Evolutionary conservation across 495 filamentous ascomycete species (phyloP).

Genomic region (Evansstolkia leycettana): DNA sequence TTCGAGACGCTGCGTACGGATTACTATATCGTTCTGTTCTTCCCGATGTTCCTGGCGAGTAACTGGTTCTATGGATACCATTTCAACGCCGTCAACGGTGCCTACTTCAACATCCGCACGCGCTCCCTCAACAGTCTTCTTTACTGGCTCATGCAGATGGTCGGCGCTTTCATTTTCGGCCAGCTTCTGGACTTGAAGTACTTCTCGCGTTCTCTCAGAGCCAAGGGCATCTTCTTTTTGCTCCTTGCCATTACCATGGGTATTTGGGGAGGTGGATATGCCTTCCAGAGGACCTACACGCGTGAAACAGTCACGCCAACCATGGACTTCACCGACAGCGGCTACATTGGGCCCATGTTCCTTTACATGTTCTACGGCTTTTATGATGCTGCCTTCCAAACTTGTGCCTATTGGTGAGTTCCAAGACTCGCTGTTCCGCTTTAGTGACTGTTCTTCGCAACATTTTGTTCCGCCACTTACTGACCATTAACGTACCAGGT

Average conservation of each 20-base stretch:
- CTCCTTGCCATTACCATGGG: slow-evolving; percentile 66
- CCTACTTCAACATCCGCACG: slow-evolving; percentile 72
- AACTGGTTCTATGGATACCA: slow-evolving; percentile 43
- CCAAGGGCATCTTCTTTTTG: slow-evolving; percentile 53
- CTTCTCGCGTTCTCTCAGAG: slow-evolving; percentile 58
- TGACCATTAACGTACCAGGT: slow-evolving; percentile 36
- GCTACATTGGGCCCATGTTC: slow-evolving; percentile 75
- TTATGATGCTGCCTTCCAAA: slow-evolving; percentile 80
- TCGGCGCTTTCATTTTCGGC: slow-evolving; percentile 70
- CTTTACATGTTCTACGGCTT: slow-evolving; percentile 92
- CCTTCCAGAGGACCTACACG: slow-evolving; percentile 55
- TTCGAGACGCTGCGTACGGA: slow-evolving; percentile 60
- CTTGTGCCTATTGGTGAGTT: slow-evolving; percentile 73
- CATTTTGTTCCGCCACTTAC: neutral
- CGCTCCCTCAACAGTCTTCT: slow-evolving; percentile 71
- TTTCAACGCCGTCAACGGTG: slow-evolving; percentile 41
- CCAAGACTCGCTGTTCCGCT: neutral
- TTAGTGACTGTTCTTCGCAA: neutral
- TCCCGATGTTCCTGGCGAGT: slow-evolving; percentile 64
- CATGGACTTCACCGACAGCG: slow-evolving; percentile 46
- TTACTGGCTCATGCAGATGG: slow-evolving; percentile 83
- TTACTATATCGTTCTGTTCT: slow-evolving; percentile 71
- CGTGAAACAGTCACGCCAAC: slow-evolving; percentile 33
- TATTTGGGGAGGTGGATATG: slow-evolving; percentile 83
- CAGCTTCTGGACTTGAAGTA: slow-evolving; percentile 55